These are phyloP conservation scores for Microcos paniculata DNA, from an alignment of 345 rosid species.

Conservation along the genomic window DNA sequence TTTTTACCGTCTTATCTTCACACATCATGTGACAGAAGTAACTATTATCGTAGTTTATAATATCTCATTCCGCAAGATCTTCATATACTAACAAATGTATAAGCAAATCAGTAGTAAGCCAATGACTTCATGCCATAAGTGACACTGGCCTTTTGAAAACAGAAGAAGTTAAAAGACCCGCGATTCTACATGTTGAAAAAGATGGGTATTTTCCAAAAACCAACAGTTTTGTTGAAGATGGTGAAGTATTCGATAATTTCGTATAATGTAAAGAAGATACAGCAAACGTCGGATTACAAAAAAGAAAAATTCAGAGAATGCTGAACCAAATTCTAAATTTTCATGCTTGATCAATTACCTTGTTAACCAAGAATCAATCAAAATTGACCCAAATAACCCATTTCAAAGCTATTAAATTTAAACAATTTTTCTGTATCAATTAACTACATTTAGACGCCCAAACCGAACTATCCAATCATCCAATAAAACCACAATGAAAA, in stretches of 20 bases:
- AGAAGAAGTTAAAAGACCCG: not conserved
- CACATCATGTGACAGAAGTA: not conserved
- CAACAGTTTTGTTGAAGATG: not conserved
- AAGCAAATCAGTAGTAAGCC: not conserved
- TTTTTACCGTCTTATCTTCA: not conserved
- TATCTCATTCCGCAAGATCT: not conserved
- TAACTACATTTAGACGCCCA: conserved; percentile 3
- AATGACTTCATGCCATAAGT: not conserved
- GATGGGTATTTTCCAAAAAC: not conserved
- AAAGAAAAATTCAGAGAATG: not conserved
- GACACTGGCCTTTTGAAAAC: not conserved
- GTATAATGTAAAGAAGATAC: not conserved
- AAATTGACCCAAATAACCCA: not conserved
- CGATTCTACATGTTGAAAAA: not conserved
- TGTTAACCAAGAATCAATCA: not conserved
- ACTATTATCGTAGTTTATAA: not conserved
- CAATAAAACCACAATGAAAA: not conserved
- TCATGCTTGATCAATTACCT: not conserved
- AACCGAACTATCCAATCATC: not conserved
- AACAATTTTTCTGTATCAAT: not conserved
- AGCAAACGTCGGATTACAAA: not conserved
- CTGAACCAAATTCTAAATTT: not conserved
- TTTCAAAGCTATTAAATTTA: not conserved
- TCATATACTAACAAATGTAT: not conserved
- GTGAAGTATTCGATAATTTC: not conserved